A percentile compares a stretch with the other conserved stretches of the same genome.
Conservation (phyloP, 139 green algal species). For the Yamagishiella unicocca region DNA sequence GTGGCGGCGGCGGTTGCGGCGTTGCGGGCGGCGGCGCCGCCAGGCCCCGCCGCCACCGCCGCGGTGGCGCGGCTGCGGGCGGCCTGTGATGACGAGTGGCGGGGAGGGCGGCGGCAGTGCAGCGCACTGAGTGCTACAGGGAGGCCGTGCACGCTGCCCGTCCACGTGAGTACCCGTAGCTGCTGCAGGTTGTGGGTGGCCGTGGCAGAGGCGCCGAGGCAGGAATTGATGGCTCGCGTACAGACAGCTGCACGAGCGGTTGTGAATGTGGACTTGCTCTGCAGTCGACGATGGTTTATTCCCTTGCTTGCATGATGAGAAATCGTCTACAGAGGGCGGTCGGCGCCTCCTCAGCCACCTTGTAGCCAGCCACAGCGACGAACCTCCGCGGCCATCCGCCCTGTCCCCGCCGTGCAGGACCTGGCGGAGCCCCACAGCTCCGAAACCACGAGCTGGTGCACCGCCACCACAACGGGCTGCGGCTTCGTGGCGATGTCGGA, state of each 20-base stretch:
- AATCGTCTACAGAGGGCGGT: too few relatives aligned
- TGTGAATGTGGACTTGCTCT: too few relatives aligned
- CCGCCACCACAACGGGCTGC: conserved; percentile 30
- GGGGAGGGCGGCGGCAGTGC: conserved; percentile 22
- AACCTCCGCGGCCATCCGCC: not conserved
- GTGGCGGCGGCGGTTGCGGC: conserved; percentile 19
- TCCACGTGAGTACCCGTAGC: conserved; percentile 3
- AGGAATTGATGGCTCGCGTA: too few relatives aligned
- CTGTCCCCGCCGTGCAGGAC: not conserved
- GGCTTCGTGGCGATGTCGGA: not conserved
- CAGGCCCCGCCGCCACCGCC: conserved; percentile 4
- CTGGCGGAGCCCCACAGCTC: conserved; percentile 16
- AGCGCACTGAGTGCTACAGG: conserved; percentile 10
- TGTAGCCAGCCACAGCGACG: too few relatives aligned
- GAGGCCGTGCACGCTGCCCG: not conserved
- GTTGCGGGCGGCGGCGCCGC: conserved; percentile 26
- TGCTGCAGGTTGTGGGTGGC: too few relatives aligned
- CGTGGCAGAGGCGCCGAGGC: too few relatives aligned
- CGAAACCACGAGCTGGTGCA: not conserved
- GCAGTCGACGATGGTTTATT: too few relatives aligned
- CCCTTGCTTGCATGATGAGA: too few relatives aligned
- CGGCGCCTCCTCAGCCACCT: too few relatives aligned
- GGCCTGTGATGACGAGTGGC: conserved; percentile 1
- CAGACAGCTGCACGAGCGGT: too few relatives aligned
- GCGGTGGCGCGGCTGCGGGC: conserved; percentile 18